Base-by-base conservation (phyloP, 345 rosid species). In the Ailanthus altissimus region DNA sequence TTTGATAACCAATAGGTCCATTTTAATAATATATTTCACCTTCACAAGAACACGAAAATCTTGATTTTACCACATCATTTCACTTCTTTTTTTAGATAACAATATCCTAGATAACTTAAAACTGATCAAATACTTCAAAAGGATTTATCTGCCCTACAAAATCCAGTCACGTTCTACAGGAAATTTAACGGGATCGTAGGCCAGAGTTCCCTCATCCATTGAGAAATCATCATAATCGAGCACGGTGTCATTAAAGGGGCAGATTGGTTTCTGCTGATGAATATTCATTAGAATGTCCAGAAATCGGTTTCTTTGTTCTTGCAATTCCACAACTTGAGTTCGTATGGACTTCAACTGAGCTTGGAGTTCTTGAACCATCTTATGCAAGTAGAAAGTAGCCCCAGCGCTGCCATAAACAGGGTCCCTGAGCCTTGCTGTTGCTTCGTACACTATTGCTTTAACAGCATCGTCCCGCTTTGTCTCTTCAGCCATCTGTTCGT, bases 381-480 rank as follows among this genome's bases (percentile, higher is more conserved):
- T 80, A 15, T 77, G 83, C 71, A 78, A 60, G 53, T 72, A 80
- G 62, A 67, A 83, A 13, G 79, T 74, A 18, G 83, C 70, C 49
- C 82, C 75, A 2, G 74, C 56, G 20, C 82, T 77, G 64, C 86
- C 86, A 72, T 80, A 78, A 45, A 80, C 83, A 14, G 82, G 82
- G 61, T 80, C 86, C 74, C 83, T 77, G 7, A 83, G 67, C 81
- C 86, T 83, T 18, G 83, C 81, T 32, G 77, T 77, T 70, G 83
- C 86, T 80, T 83, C 86, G 3, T 77, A 77, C 25, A 80, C 78
- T 8, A 83, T 43, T 2, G 86, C 81, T 77, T 77, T 80, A 7
- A 75, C 86, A 8, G 81, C 76, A 64, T 83, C 86, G 21, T 83
- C 86, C 69, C 86, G 69, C 59, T 77, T 70, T 25, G 81, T 64